Evolutionary conservation across 768 basidiomycete genomes (phyloP).

Genomic region (Arthromyces matolae): DNA sequence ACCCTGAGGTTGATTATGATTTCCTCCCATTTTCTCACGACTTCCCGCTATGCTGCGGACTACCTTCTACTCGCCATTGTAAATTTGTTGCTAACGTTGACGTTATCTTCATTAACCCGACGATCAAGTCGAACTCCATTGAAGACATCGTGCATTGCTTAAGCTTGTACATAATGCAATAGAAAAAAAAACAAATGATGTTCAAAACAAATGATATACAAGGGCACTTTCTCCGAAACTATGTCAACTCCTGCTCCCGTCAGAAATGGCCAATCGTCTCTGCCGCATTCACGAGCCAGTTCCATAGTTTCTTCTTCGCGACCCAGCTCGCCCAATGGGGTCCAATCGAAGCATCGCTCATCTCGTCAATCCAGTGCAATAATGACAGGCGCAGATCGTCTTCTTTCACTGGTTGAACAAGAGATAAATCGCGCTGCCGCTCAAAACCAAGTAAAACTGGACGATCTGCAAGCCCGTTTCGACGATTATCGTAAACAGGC

Average conservation of each 20-base stretch:
- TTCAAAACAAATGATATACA: no score
- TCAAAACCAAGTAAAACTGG: background rate
- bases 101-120: no score
- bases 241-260: background rate
- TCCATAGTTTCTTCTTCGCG: background rate
- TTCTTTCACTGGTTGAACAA: constrained; percentile 7
- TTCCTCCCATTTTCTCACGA: background rate
- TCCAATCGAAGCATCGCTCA: background rate
- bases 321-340: background rate
- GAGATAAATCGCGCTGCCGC: constrained; percentile 5
- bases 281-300: background rate
- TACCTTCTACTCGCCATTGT: background rate
- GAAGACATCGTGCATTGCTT: no score
- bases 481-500: constrained; percentile 4
- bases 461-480: constrained; percentile 5
- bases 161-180: no score
- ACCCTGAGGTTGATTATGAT: no score
- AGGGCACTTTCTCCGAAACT: no score
- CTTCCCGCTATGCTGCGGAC: no score
- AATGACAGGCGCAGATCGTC: constrained; percentile 2
- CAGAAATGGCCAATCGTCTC: background rate
- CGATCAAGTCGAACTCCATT: no score
- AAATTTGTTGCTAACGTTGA: no score
- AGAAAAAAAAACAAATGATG: no score
- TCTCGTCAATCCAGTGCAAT: constrained; percentile 1